Conservation (phyloP, 2,329 filamentous ascomycete species). For the Penicillium italicum region DNA sequence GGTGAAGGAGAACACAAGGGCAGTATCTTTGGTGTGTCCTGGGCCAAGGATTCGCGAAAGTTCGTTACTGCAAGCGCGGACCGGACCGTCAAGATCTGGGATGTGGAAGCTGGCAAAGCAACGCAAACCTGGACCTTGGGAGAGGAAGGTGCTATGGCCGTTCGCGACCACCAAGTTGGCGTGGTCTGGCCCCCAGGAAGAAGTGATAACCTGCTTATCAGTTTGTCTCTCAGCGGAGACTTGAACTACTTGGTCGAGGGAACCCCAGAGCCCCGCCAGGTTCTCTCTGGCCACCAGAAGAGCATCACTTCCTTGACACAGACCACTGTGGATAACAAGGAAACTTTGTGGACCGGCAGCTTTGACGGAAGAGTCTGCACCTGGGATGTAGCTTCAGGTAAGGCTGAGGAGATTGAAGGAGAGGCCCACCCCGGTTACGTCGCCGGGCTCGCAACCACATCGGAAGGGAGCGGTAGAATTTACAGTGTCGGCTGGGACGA, state of each 20-base stretch:
- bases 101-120: constrained; percentile 72
- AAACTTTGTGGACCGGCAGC: constrained; percentile 81
- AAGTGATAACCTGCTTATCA: constrained; percentile 83
- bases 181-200: constrained; percentile 84
- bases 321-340: constrained; percentile 48
- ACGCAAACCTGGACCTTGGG: constrained; percentile 83
- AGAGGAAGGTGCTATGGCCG: constrained; percentile 64
- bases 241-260: constrained; percentile 82
- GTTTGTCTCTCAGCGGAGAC: constrained; percentile 80
- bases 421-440: constrained; percentile 83
- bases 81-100: constrained; percentile 93
- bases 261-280: constrained; percentile 62
- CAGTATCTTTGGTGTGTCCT: constrained; percentile 87
- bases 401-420: constrained; percentile 70
- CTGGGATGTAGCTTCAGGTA: constrained; percentile 73
- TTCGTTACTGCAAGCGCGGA: constrained; percentile 92
- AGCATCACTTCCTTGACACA: constrained; percentile 74
- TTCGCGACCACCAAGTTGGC: constrained; percentile 87
- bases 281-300: constrained; percentile 87
- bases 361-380: constrained; percentile 83
- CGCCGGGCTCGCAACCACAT: constrained; percentile 63
- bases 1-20: constrained; percentile 74
- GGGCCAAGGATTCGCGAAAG: constrained; percentile 79
- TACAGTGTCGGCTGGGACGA: constrained; percentile 95
- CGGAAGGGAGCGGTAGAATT: constrained; percentile 55